Conservation (phyloP, 768 basidiomycete species). For the Tulasnella sp. region DNA sequence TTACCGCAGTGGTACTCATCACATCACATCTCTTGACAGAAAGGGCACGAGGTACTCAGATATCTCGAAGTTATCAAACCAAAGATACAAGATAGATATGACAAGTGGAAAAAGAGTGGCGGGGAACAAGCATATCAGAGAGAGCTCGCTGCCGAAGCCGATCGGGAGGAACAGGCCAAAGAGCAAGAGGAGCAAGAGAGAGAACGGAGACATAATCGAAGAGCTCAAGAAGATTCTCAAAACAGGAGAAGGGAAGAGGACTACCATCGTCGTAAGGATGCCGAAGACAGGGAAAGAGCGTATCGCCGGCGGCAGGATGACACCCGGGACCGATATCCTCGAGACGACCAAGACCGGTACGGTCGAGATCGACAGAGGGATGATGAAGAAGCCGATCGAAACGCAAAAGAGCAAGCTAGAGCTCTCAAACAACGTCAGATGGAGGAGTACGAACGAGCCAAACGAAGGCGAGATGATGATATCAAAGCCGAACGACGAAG, state of each 20-base stretch:
- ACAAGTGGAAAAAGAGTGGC: constrained; percentile 28
- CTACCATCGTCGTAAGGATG: constrained; percentile 1
- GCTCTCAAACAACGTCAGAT: constrained; percentile 1
- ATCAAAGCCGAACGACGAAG: neutral
- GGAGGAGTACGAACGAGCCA: constrained; percentile 1
- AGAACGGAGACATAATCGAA: constrained; percentile 48
- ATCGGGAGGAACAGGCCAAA: constrained; percentile 32
- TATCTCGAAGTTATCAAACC: constrained; percentile 53
- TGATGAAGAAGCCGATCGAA: neutral
- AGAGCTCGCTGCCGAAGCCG: constrained; percentile 27
- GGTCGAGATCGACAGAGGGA: neutral
- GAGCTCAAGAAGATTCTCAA: constrained; percentile 41
- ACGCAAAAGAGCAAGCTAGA: neutral
- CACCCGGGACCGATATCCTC: neutral
- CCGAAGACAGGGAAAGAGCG: constrained; percentile 7
- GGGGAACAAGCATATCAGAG: constrained; percentile 17
- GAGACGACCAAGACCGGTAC: neutral
- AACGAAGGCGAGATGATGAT: neutral
- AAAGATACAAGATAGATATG: constrained; percentile 17
- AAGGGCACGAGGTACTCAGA: constrained; percentile 61
- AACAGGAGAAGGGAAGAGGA: constrained; percentile 12
- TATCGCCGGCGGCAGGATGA: constrained; percentile 6
- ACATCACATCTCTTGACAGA: constrained; percentile 29
- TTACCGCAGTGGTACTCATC: neutral
- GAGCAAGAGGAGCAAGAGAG: constrained; percentile 35